A percentile compares a stretch with the other conserved stretches of the same genome.
Evolutionary conservation across 345 rosid species (phyloP).

Genomic region (Triadica sebifera): DNA sequence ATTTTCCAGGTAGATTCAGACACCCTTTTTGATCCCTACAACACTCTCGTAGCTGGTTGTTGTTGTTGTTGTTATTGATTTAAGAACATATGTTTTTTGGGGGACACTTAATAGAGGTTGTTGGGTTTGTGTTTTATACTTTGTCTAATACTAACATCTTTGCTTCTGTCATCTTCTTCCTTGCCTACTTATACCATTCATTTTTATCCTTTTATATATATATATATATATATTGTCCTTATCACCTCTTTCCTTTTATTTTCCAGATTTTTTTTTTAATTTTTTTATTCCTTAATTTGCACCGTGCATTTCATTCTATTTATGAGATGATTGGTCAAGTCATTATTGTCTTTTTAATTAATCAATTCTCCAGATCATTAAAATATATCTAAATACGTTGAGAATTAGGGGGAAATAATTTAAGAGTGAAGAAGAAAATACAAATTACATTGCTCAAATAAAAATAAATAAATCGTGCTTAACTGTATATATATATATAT

Average conservation of each 20-base stretch:
- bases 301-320: neutral
- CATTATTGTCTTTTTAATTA: too few relatives aligned
- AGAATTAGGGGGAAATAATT: too few relatives aligned
- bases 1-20: constrained; percentile 53
- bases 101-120: constrained; percentile 9
- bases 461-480: too few relatives aligned
- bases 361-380: too few relatives aligned
- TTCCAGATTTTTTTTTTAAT: neutral
- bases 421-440: too few relatives aligned
- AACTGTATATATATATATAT: too few relatives aligned
- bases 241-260: neutral
- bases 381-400: too few relatives aligned
- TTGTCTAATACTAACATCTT: constrained; percentile 10
- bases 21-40: constrained; percentile 35
- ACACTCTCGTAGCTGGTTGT: neutral
- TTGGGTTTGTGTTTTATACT: neutral
- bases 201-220: neutral
- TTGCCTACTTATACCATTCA: neutral
- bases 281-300: neutral
- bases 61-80: too few relatives aligned
- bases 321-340: neutral
- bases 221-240: neutral
- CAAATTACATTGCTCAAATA: too few relatives aligned
- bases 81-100: constrained; percentile 13
- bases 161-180: constrained; percentile 10